Base-by-base conservation (phyloP, 805 yeast genomes). In the Zygoascus biomembranicola region DNA sequence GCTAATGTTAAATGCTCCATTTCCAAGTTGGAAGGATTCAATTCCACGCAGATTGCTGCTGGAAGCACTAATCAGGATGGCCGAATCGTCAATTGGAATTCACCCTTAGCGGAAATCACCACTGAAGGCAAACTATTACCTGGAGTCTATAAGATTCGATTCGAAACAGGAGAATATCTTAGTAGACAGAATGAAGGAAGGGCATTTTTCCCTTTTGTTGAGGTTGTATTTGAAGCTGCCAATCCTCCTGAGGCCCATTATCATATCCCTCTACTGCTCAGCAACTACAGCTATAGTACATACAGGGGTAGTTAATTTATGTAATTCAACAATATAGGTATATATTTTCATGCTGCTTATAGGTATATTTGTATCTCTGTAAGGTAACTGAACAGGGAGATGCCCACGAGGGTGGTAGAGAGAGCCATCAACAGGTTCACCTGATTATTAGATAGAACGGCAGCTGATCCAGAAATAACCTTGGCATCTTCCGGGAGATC, bases 121-220 rank as follows among this genome's bases (percentile, higher is more conserved):
- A 31, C 51, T 5, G 35, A 60, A 37, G 55, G 59, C 9, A 50
- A 53, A 2, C 70, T 83, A 44, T 65, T 61, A 6, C 79, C 85
- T 0, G 96, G 96, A 0, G 68, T 79, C 32, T 87, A 88, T 71
- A 84, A 80, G 70, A 82, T 89, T 62, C 74, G 87, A 60, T 90
- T 89, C 65, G 81, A 84, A 51, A 86, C 95, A 0, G 84, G 84
- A 2, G 77, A 78, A 41, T 88, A 88, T 64, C 82, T 86, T 59
- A 57, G 66, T 11, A 9, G 56, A 57, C 47, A 63, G 56, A 47
- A 59, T 11, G 61, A 69, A 37, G 68, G 69, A 53, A 69, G 74
- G 54, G 84, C 90, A 0, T 90, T 90, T 66, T 90, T 90, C 74
- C 97, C 97, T 0, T 85, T 78, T 63, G 89, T 90, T 8, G 97